Percentiles rank a stretch among this genome's conserved stretches.
Conservation (phyloP, 2,329 filamentous ascomycete genomes). For the Exophiala calicioides region DNA sequence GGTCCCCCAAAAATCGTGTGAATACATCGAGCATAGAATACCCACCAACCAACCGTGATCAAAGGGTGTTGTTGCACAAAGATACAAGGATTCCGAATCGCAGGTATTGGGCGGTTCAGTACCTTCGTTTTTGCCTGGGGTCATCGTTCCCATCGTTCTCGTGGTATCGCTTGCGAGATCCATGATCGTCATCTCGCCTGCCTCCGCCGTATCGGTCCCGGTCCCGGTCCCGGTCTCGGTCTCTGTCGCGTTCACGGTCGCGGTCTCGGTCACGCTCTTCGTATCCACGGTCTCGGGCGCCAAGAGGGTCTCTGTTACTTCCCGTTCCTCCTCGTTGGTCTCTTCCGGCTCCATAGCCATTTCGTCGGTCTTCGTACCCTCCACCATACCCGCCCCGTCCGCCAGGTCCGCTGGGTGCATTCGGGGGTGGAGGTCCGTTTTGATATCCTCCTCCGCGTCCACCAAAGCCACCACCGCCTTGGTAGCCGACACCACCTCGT, state of each 20-base stretch:
- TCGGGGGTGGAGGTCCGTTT: constrained; percentile 47
- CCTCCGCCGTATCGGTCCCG: constrained; percentile 45
- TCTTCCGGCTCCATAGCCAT: constrained; percentile 59
- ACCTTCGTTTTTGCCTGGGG: constrained; percentile 61
- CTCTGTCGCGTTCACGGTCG: constrained; percentile 33
- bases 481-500: constrained; percentile 57
- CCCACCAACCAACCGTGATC: constrained; percentile 45
- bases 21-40: constrained; percentile 37
- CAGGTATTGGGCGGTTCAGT: constrained; percentile 49
- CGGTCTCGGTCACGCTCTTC: constrained; percentile 45
- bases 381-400: constrained; percentile 58
- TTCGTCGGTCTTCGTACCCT: constrained; percentile 45
- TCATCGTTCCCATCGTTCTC: constrained; percentile 83
- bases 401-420: constrained; percentile 46
- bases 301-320: constrained; percentile 82
- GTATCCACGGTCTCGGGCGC: constrained; percentile 64
- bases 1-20: constrained; percentile 3
- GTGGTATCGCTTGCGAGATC: constrained; percentile 66
- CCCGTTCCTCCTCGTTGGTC: constrained; percentile 60
- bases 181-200: constrained; percentile 49
- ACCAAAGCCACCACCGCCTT: constrained; percentile 58
- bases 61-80: constrained; percentile 21
- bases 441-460: constrained; percentile 35
- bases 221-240: constrained; percentile 35
- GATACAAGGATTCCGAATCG: constrained; percentile 4